A percentile compares a stretch with the other conserved stretches of the same genome.
phyloP scores from a whole-genome alignment of 2,329 filamentous ascomycete species.

The Grosmannia clavigera region DNA sequence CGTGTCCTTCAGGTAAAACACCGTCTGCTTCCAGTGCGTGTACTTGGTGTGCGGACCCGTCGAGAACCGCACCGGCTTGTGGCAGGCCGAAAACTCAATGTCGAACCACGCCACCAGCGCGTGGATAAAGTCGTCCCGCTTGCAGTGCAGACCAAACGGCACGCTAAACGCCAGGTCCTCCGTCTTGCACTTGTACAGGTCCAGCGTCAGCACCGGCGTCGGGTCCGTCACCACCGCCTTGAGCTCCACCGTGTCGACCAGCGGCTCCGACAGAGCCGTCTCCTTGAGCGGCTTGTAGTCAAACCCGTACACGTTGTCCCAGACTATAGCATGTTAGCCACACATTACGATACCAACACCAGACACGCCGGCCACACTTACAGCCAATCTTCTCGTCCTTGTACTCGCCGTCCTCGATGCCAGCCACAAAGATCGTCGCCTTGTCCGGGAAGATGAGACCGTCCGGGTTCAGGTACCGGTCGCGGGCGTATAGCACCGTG shows the following conservation, averaged over 20 bases:
- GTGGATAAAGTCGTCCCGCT: conserved; percentile 90
- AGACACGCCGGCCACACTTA: conserved; percentile 34
- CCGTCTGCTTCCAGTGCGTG: conserved; percentile 99
- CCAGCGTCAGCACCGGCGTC: conserved; percentile 69
- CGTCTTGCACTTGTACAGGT: conserved; percentile 80
- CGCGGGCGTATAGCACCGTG: conserved; percentile 91
- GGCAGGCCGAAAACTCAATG: conserved; percentile 95
- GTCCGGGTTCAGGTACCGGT: conserved; percentile 75
- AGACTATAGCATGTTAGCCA: conserved; percentile 48
- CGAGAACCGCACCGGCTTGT: conserved; percentile 94
- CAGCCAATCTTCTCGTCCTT: conserved; percentile 99
- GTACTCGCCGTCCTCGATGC: conserved; percentile 97
- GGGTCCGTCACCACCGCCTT: conserved; percentile 96
- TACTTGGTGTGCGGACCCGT: conserved; percentile 98
- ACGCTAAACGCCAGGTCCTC: conserved; percentile 74
- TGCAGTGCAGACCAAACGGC: conserved; percentile 62
- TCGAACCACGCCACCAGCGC: conserved; percentile 98
- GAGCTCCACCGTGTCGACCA: conserved; percentile 95
- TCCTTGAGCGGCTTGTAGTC: conserved; percentile 90
- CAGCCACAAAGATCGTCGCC: conserved; percentile 92
- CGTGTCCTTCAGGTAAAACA: conserved; percentile 92
- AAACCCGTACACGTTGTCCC: conserved; percentile 98
- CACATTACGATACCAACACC: too few species aligned
- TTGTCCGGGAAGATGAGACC: conserved; percentile 98
- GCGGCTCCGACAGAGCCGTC: conserved; percentile 85